Evolutionary conservation across 805 yeast genomes (phyloP), one percentile per base, ranked within the genome.

Genomic region (Millerozyma acaciae): DNA sequence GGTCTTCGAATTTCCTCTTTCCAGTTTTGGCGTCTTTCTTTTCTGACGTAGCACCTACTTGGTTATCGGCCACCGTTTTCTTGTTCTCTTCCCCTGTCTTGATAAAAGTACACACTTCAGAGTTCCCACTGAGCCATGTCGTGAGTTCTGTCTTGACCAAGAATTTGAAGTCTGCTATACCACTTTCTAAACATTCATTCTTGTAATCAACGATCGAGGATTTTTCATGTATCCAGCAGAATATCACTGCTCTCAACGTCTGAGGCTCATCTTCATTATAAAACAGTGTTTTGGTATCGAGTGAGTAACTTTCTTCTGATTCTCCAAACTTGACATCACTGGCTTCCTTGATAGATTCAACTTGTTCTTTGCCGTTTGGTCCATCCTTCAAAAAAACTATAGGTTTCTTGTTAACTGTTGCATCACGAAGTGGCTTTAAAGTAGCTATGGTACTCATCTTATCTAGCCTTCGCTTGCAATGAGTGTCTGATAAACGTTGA

Each of bases 121-220:
- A 65, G 14, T 76, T 68, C 3, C 96, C 96, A 39, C 72, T 73
- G 32, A 90, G 69, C 88, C 93, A 89, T 19, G 85, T 74, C 34
- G 82, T 70, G 40, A 90, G 70, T 52, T 90, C 96, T 6, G 87
- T 80, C 59, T 94, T 79, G 48, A 87, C 95, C 53, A 85, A 60
- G 51, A 90, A 89, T 37, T 85, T 78, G 52, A 90, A 74, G 42
- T 85, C 85, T 2, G 77, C 68, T 21, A 90, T 70, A 3, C 75
- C 70, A 24, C 72, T 62, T 31, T 70, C 72, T 47, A 77, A 81
- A 43, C 96, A 85, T 23, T 75, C 79, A 8, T 78, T 72, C 39
- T 87, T 73, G 54, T 90, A 89, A 34, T 86, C 95, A 8, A 96
- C 81, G 28, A 88, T 81, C 24, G 80, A 73, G 17, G 84, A 69